Base-by-base conservation (phyloP, 2,329 filamentous ascomycete genomes). In the Zymoseptoria ardabiliae region DNA sequence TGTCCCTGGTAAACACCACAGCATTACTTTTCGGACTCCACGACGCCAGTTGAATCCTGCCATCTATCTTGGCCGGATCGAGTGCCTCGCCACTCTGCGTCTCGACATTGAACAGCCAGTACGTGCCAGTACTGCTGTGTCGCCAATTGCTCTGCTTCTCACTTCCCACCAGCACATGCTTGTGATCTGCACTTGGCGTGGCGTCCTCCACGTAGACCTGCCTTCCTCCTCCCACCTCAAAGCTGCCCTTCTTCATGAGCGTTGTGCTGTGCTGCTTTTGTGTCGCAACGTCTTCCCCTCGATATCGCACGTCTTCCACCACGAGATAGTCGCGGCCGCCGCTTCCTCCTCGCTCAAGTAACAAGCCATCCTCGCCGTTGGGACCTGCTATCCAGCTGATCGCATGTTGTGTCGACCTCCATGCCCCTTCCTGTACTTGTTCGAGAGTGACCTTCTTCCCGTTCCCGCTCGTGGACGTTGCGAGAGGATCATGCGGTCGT, bases 81-180 rank as follows among this genome's bases (percentile, higher is more conserved):
- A 99, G 77, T 0, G 94, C 85, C 73, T 96, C 82, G 1, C 82
- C 89, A 0, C 77, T 82, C 72, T 97, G 92, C 0, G 85, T 87
- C 30, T 83, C 85, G 23, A 99, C 94, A 71, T 99, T 89, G 65
- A 97, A 89, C 61, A 99, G 86, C 85, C 89, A 99, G 77, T 97
- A 99, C 23, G 82, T 79, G 0, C 88, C 93, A 9, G 86, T 91
- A 69, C 84, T 92, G 0, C 93, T 97, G 74, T 97, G 89, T 65
- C 94, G 86, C 88, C 91, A 99, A 68, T 94, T 91, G 68, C 84
- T 85, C 73, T 89, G 76, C 21, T 78, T 72, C 56, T 91, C 79
- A 8, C 91, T 90, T 54, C 86, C 82, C n/a, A 97, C 77, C 55
- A 99, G 81, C 2, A 99, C 91, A 72, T 90, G 93, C 69, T 86